phyloP scores from a whole-genome alignment of 331 rosid genomes.

The Cucumis variabilis region DNA sequence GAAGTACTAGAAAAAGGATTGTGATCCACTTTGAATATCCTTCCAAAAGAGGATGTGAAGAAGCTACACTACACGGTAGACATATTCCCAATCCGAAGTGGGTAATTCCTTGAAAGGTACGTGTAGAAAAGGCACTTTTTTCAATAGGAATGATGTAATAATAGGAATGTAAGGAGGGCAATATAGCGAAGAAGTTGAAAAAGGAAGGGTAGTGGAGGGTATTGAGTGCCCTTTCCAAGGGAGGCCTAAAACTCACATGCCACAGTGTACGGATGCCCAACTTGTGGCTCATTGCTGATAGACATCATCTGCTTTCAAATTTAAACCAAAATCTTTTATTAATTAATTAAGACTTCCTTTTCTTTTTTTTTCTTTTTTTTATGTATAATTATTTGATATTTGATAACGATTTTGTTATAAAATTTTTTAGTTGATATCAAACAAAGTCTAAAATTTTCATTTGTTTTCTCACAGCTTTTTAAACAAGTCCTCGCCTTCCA shows the following conservation, averaged over 20 bases:
- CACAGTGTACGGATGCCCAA: neutral
- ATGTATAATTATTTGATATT: neutral
- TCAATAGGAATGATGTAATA: neutral
- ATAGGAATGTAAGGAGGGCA: neutral
- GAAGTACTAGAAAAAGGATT: neutral
- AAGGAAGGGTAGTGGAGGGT: constrained; percentile 8
- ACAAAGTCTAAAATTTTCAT: too few relatives aligned
- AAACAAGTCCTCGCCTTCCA: too few relatives aligned
- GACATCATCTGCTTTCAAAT: neutral
- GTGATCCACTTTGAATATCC: neutral
- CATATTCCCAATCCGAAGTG: neutral
- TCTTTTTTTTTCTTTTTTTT: too few relatives aligned
- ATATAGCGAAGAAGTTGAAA: neutral
- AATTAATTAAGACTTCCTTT: neutral
- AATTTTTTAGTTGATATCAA: too few relatives aligned
- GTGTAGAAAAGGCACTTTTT: neutral
- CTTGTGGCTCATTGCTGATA: neutral
- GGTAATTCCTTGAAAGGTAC: neutral
- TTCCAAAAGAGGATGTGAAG: neutral
- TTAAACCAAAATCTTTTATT: neutral
- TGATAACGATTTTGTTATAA: too few relatives aligned
- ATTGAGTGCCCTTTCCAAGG: constrained; percentile 14
- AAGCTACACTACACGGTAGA: neutral
- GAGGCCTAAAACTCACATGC: neutral
- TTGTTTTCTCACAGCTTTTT: too few relatives aligned